Conservation (phyloP, 441 rosid genomes). For the Erodium texanum region DNA sequence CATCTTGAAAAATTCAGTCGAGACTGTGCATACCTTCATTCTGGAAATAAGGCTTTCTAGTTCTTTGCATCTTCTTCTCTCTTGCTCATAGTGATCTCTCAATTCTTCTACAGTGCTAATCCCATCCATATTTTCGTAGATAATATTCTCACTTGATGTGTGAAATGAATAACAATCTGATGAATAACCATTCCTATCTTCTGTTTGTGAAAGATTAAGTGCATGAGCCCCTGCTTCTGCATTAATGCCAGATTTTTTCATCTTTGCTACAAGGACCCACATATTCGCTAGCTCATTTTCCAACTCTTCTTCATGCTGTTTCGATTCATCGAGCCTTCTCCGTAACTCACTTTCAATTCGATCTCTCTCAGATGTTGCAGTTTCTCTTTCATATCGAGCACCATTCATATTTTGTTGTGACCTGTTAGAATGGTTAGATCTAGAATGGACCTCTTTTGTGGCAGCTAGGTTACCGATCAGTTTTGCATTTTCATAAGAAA, state of each 20-base stretch:
- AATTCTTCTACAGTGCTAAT: slow-evolving; percentile 26
- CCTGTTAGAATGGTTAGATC: slow-evolving; percentile 27
- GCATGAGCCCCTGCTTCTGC: slow-evolving; percentile 18
- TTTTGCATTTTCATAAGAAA: slow-evolving; percentile 73
- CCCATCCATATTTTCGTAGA: slow-evolving; percentile 22
- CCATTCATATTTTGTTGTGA: slow-evolving; percentile 25
- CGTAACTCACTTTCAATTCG: slow-evolving; percentile 33
- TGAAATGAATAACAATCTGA: slow-evolving; percentile 21
- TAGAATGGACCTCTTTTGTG: slow-evolving; percentile 30
- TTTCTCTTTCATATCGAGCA: slow-evolving; percentile 34
- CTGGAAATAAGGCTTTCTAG: slow-evolving; percentile 39
- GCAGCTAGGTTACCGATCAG: slow-evolving; percentile 45
- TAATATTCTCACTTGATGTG: slow-evolving; percentile 24
- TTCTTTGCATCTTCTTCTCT: slow-evolving; percentile 43
- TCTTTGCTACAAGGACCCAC: slow-evolving; percentile 53
- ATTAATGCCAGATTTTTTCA: slow-evolving; percentile 31
- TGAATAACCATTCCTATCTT: slow-evolving; percentile 26
- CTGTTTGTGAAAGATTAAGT: slow-evolving; percentile 20
- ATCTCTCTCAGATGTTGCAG: slow-evolving; percentile 35
- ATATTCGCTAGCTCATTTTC: slow-evolving; percentile 57
- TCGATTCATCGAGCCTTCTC: slow-evolving; percentile 42
- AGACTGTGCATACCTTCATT: slow-evolving; percentile 39
- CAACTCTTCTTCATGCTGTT: slow-evolving; percentile 41
- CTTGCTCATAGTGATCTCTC: slow-evolving; percentile 31
- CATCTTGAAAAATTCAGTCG: background rate